Evolutionary conservation across 306 rosid species (phyloP).

Genomic region (Hippophae gyantsensis): DNA sequence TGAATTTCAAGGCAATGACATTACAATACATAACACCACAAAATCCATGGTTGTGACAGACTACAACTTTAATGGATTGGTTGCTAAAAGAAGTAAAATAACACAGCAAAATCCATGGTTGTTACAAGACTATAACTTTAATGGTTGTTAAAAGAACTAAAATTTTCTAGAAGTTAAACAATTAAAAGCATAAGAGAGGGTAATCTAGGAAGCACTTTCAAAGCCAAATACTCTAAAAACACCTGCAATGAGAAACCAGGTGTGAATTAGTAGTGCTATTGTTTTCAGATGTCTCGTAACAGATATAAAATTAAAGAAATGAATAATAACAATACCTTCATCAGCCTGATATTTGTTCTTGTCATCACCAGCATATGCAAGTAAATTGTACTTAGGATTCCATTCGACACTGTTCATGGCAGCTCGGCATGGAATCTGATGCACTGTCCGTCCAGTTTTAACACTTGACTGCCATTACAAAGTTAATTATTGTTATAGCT

Average conservation of each 20-base stretch:
- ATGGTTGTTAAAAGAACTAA: too few species aligned
- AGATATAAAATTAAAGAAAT: not conserved
- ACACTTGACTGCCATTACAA: constrained; percentile 53
- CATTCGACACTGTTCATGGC: constrained; percentile 99
- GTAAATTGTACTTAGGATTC: constrained; percentile 86
- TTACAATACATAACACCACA: too few species aligned
- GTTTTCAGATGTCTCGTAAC: not conserved
- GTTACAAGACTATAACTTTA: too few species aligned
- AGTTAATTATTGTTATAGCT: too few species aligned
- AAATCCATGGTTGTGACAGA: too few species aligned
- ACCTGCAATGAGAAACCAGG: constrained; percentile 41
- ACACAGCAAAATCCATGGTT: too few species aligned
- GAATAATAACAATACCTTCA: constrained; percentile 44
- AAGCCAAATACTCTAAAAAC: constrained; percentile 82
- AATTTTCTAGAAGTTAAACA: too few species aligned
- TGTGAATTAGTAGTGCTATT: not conserved
- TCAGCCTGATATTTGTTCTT: constrained; percentile 92
- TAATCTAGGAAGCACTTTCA: constrained; percentile 14
- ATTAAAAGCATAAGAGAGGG: too few species aligned
- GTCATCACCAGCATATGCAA: constrained; percentile 97
- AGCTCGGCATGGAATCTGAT: constrained; percentile 86
- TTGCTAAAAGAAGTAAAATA: too few species aligned
- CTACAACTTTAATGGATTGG: too few species aligned
- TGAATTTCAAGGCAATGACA: too few species aligned
- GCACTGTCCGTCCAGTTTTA: constrained; percentile 70